Conservation (phyloP, 2,329 filamentous ascomycete species). For the Botrytis pseudocinerea region DNA sequence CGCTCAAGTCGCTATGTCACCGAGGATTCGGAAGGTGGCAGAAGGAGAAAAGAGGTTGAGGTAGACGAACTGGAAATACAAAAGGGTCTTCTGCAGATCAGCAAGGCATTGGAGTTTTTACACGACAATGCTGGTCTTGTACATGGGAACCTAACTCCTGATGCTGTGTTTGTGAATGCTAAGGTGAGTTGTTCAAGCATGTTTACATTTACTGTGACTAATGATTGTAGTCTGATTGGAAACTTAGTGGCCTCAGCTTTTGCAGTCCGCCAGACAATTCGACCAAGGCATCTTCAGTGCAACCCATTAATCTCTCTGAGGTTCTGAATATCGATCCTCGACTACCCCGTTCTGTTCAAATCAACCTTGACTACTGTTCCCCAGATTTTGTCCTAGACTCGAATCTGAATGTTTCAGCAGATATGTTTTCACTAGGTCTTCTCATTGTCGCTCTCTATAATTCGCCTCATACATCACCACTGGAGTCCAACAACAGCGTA, state of each 20-base stretch:
- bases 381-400: constrained; percentile 94
- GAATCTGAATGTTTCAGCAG: constrained; percentile 78
- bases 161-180: constrained; percentile 89
- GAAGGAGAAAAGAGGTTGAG: constrained; percentile 77
- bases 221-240: constrained; percentile 82
- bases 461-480: constrained; percentile 83
- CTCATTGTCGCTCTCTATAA: constrained; percentile 91
- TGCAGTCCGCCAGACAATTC: constrained; percentile 78
- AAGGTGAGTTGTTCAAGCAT: constrained; percentile 60
- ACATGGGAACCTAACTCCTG: constrained; percentile 91
- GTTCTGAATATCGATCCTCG: constrained; percentile 82
- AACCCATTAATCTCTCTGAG: constrained; percentile 79
- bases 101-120: constrained; percentile 90
- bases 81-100: constrained; percentile 89
- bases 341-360: constrained; percentile 77
- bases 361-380: constrained; percentile 90
- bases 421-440: constrained; percentile 92
- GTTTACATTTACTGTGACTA: constrained; percentile 32
- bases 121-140: constrained; percentile 94
- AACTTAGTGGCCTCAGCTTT: constrained; percentile 92
- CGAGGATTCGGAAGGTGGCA: constrained; percentile 73
- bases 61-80: constrained; percentile 98
- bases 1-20: constrained; percentile 77
- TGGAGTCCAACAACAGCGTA: constrained; percentile 77
- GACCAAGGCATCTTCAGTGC: constrained; percentile 71